phyloP scores from a whole-genome alignment of 1,284 basidiomycete species.

The Marasmius oreades region DNA sequence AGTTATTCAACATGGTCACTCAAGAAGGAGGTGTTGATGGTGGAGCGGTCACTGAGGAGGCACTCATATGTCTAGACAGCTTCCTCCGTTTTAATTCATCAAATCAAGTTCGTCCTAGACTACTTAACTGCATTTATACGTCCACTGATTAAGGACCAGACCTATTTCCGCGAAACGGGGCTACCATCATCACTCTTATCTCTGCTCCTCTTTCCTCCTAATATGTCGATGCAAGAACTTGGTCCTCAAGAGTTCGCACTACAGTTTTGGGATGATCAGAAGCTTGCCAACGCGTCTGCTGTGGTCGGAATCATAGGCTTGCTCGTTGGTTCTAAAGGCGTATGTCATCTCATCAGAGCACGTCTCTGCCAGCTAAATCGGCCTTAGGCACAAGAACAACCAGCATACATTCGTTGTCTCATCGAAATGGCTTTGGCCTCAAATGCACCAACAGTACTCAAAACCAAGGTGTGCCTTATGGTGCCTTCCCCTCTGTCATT shows the following conservation, averaged over 20 bases:
- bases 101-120: constrained; percentile 70
- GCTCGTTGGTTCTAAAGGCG: constrained; percentile 71
- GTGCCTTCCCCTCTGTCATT: background rate
- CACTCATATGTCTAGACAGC: constrained; percentile 80
- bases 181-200: constrained; percentile 80
- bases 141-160: constrained; percentile 46
- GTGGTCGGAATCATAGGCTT: constrained; percentile 80
- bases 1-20: constrained; percentile 85
- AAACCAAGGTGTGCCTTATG: constrained; percentile 65
- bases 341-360: constrained; percentile 30
- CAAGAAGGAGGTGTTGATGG: constrained; percentile 92
- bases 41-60: constrained; percentile 85
- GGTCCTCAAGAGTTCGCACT: constrained; percentile 91
- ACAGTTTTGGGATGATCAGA: constrained; percentile 96
- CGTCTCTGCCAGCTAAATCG: constrained; percentile 4
- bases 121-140: constrained; percentile 4
- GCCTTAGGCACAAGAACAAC: constrained; percentile 51
- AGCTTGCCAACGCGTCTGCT: constrained; percentile 73
- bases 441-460: constrained; percentile 85
- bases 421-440: constrained; percentile 88
- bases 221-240: constrained; percentile 57
- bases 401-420: constrained; percentile 78
- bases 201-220: constrained; percentile 83
- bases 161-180: constrained; percentile 93
- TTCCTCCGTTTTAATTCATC: constrained; percentile 91